Percentiles rank a stretch among this genome's conserved stretches.
phyloP scores from a whole-genome alignment of 192 early-diverging fungal species.

The Funneliformis mosseae region DNA sequence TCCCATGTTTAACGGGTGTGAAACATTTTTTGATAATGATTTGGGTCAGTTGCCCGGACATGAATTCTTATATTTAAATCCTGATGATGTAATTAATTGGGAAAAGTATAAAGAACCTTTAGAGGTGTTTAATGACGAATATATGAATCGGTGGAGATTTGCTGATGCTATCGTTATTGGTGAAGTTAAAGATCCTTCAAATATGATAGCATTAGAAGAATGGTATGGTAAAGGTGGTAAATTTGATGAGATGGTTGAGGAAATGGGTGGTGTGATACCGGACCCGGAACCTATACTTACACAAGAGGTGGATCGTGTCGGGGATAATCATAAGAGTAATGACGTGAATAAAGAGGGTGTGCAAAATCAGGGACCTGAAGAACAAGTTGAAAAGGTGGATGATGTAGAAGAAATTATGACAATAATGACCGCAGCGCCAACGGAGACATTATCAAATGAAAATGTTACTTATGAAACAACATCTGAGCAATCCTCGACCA shows the following conservation, averaged over 20 bases:
- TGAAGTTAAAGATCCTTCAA: background rate
- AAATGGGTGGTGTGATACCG: background rate
- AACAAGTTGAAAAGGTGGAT: background rate
- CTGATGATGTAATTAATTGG: conserved; percentile 5
- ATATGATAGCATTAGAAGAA: background rate
- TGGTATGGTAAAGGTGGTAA: conserved; percentile 10
- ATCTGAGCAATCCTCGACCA: too few species aligned
- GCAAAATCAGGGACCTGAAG: background rate
- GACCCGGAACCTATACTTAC: background rate
- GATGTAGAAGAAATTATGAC: background rate
- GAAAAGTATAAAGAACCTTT: background rate
- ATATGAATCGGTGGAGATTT: conserved; percentile 2
- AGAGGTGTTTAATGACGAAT: background rate
- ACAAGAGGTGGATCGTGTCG: background rate
- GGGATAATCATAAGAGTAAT: too few species aligned
- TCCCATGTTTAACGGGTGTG: conserved; percentile 17
- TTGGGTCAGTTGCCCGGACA: background rate
- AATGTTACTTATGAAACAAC: too few species aligned
- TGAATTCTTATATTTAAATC: background rate
- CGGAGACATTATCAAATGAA: too few species aligned
- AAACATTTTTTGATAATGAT: background rate
- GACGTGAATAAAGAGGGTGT: background rate
- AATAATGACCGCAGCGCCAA: background rate
- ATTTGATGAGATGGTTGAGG: background rate
- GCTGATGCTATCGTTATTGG: background rate